Percentiles rank a stretch among this genome's conserved stretches.
Conservation (phyloP, 495 filamentous ascomycete species). For the Amphirosellinia nigrospora region DNA sequence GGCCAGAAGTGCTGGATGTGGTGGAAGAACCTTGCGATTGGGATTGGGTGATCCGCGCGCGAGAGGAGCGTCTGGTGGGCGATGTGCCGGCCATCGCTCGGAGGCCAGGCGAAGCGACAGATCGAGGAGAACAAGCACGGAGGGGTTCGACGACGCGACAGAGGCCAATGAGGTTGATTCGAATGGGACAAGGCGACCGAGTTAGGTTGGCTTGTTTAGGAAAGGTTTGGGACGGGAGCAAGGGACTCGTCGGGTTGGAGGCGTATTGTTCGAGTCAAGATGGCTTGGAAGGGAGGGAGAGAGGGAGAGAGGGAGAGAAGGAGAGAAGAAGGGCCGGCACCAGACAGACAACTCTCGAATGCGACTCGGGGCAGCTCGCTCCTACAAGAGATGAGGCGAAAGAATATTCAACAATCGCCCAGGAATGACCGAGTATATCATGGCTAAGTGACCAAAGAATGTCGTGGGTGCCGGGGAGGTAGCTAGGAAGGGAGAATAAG, state of each 20-base stretch:
- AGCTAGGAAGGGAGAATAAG: slow-evolving; percentile 27
- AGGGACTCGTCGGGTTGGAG: not conserved
- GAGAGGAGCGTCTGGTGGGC: slow-evolving; percentile 83
- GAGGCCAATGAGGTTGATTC: slow-evolving; percentile 25
- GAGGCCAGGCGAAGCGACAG: slow-evolving; percentile 39
- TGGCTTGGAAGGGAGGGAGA: slow-evolving; percentile 2
- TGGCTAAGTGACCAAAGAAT: slow-evolving; percentile 36
- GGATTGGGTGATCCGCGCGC: slow-evolving; percentile 83
- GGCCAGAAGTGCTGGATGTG: slow-evolving; percentile 67
- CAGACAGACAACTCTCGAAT: slow-evolving; percentile 18
- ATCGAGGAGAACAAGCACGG: slow-evolving; percentile 31
- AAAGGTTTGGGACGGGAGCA: slow-evolving; percentile 1
- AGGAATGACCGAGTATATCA: slow-evolving; percentile 32
- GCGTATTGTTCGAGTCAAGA: slow-evolving; percentile 23
- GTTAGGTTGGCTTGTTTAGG: slow-evolving; percentile 22
- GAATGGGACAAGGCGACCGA: slow-evolving; percentile 10
- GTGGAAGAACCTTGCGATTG: slow-evolving; percentile 79
- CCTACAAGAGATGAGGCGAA: slow-evolving; percentile 33
- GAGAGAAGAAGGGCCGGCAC: slow-evolving; percentile 20
- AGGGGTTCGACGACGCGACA: slow-evolving; percentile 26
- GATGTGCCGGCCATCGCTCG: slow-evolving; percentile 63
- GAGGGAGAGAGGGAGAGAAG: slow-evolving; percentile 18
- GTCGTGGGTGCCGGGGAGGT: slow-evolving; percentile 24
- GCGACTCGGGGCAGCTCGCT: slow-evolving; percentile 26
- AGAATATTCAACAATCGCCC: slow-evolving; percentile 39